These are phyloP conservation scores for Lactarius hengduanensis DNA, from an alignment of 768 basidiomycete species.

Conservation along the genomic window DNA sequence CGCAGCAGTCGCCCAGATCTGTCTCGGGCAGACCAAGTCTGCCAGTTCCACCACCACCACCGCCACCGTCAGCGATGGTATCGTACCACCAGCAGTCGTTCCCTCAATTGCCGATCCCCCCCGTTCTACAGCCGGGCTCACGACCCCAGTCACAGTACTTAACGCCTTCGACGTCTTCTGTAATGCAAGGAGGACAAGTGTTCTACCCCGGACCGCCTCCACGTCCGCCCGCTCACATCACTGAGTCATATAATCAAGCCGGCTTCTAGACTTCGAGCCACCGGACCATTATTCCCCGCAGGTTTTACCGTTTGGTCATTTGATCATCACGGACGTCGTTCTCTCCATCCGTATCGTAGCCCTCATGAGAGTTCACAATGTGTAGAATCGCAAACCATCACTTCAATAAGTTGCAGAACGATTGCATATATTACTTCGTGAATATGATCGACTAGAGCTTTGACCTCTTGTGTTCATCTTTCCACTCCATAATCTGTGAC, in stretches of 20 bases:
- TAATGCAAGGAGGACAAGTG: slow-evolving; percentile 28
- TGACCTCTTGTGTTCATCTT: slow-evolving; percentile 37
- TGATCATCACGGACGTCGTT: slow-evolving; percentile 16
- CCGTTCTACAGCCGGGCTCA: slow-evolving; percentile 16
- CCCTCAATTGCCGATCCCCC: slow-evolving; percentile 25
- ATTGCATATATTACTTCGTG: slow-evolving; percentile 24
- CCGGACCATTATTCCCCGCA: neutral
- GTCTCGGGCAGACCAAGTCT: slow-evolving; percentile 48
- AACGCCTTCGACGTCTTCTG: slow-evolving; percentile 31
- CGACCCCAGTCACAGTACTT: slow-evolving; percentile 27
- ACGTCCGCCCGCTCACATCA: slow-evolving; percentile 31
- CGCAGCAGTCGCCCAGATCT: slow-evolving; percentile 25
- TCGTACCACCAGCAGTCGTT: slow-evolving; percentile 36
- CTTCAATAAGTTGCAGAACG: slow-evolving; percentile 17
- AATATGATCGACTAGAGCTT: slow-evolving; percentile 9
- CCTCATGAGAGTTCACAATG: slow-evolving; percentile 16
- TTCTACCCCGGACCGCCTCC: slow-evolving; percentile 36
- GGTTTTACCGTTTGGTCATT: slow-evolving; percentile 11
- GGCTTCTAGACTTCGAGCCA: slow-evolving; percentile 22
- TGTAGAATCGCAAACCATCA: slow-evolving; percentile 24
- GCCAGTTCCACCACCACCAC: slow-evolving; percentile 42
- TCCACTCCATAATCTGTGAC: slow-evolving; percentile 82
- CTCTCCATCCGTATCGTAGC: slow-evolving; percentile 12
- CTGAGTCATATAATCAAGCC: slow-evolving; percentile 24
- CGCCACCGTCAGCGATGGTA: slow-evolving; percentile 35